Percentiles rank a stretch among this genome's conserved stretches.
phyloP scores from a whole-genome alignment of 2,329 filamentous ascomycete species.

The Pseudocercospora ulei region DNA sequence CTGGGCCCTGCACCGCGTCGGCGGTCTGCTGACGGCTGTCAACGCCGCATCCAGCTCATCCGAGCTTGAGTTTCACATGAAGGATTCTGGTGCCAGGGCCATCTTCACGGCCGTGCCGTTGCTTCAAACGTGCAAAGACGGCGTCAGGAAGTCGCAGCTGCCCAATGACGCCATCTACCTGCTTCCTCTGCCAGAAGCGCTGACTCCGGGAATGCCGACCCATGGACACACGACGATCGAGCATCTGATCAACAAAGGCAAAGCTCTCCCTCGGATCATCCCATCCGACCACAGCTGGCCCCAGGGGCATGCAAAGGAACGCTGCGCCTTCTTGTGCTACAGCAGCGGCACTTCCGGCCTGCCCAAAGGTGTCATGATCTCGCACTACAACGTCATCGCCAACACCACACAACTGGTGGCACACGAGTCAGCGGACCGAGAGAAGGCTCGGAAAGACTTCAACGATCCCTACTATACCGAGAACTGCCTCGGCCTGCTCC shows the following conservation, averaged over 20 bases:
- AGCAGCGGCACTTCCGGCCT: constrained; percentile 71
- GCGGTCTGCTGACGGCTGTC: constrained; percentile 63
- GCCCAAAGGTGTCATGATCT: constrained; percentile 67
- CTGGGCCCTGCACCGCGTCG: constrained; percentile 64
- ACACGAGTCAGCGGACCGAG: constrained; percentile 42
- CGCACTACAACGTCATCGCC: constrained; percentile 67
- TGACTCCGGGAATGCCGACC: constrained; percentile 42
- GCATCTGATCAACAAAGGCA: constrained; percentile 55
- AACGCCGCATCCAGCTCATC: constrained; percentile 62
- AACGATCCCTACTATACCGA: constrained; percentile 40
- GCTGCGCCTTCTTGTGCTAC: constrained; percentile 68
- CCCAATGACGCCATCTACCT: constrained; percentile 58
- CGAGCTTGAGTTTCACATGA: constrained; percentile 63
- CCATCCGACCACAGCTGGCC: constrained; percentile 47
- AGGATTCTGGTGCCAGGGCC: constrained; percentile 57
- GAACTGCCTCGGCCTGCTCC: constrained; percentile 58
- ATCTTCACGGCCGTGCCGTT: constrained; percentile 63
- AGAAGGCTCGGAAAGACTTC: constrained; percentile 24
- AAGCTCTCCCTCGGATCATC: constrained; percentile 46
- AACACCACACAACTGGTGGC: constrained; percentile 57
- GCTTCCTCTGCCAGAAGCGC: constrained; percentile 53
- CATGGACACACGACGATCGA: constrained; percentile 55
- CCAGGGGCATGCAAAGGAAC: constrained; percentile 55
- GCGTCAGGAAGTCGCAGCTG: constrained; percentile 54
- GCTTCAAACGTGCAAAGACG: constrained; percentile 54